Conservation (phyloP, 139 green algal genomes). For the Volvox africanus region DNA sequence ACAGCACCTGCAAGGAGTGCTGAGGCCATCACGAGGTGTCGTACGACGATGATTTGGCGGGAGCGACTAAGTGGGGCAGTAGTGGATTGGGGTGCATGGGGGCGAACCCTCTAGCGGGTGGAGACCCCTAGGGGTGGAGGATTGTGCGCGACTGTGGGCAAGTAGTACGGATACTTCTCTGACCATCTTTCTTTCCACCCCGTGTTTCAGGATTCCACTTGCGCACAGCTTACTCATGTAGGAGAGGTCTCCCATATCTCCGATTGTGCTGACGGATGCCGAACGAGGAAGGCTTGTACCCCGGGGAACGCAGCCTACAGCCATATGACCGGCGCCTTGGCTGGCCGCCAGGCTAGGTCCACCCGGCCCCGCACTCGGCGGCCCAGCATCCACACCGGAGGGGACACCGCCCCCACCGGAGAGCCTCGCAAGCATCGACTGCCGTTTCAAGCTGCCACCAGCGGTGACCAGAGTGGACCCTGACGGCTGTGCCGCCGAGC, state of each 20-base stretch:
- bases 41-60: too few species aligned
- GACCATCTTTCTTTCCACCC: too few species aligned
- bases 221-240: conserved; percentile 11
- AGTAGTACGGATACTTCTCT: too few species aligned
- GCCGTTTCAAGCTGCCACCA: not conserved
- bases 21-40: too few species aligned
- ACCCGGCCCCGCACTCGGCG: not conserved
- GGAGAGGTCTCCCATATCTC: conserved; percentile 6
- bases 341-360: not conserved
- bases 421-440: not conserved
- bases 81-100: too few species aligned
- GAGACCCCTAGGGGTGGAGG: too few species aligned
- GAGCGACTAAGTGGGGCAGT: too few species aligned
- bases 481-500: not conserved
- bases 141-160: too few species aligned
- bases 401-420: not conserved
- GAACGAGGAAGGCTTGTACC: not conserved
- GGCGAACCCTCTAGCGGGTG: too few species aligned
- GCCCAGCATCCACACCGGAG: not conserved
- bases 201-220: too few species aligned
- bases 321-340: not conserved
- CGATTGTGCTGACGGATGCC: conserved; percentile 26
- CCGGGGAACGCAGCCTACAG: not conserved
- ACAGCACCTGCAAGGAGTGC: too few species aligned
- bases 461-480: not conserved